Evolutionary conservation across 2,329 filamentous ascomycete species (phyloP).

Genomic region (Phaeosphaeria sp.): DNA sequence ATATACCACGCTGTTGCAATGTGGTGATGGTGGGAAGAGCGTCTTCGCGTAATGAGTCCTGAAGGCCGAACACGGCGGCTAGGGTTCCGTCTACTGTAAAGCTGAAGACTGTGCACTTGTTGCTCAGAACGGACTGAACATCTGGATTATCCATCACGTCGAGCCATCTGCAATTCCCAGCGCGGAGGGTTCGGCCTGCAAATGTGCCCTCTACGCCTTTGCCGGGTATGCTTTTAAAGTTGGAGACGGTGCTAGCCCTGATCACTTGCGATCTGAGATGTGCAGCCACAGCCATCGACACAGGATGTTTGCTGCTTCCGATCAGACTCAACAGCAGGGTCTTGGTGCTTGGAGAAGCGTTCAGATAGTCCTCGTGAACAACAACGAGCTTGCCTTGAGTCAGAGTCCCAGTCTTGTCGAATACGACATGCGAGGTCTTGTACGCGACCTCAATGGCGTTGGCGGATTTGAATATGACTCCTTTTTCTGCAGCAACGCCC

Average conservation of each 20-base stretch:
- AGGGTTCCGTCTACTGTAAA: slow-evolving; percentile 57
- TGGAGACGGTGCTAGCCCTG: slow-evolving; percentile 7
- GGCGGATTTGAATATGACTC: slow-evolving; percentile 74
- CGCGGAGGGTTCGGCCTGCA: slow-evolving; percentile 42
- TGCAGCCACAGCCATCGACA: slow-evolving; percentile 57
- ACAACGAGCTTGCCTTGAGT: slow-evolving; percentile 64
- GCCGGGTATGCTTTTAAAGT: slow-evolving; percentile 49
- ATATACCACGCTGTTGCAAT: slow-evolving; percentile 56
- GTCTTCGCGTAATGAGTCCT: slow-evolving; percentile 58
- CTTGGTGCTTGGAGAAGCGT: slow-evolving; percentile 6
- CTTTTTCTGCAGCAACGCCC: slow-evolving; percentile 68
- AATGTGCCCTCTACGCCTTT: slow-evolving; percentile 53
- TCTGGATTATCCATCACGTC: slow-evolving; percentile 52
- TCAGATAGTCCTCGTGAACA: slow-evolving; percentile 33
- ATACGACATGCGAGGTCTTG: slow-evolving; percentile 70
- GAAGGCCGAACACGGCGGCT: slow-evolving; percentile 59
- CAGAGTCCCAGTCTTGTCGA: slow-evolving; percentile 82
- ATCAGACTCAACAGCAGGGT: slow-evolving; percentile 49
- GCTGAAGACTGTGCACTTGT: slow-evolving; percentile 55
- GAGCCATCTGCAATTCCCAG: slow-evolving; percentile 60
- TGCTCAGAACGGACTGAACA: slow-evolving; percentile 38
- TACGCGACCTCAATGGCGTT: slow-evolving; percentile 67
- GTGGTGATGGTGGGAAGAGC: slow-evolving; percentile 59
- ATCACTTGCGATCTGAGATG: slow-evolving; percentile 46
- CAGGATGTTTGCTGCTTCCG: slow-evolving; percentile 57